Conservation (phyloP, 306 rosid species). For the Dalbergia cultrata region DNA sequence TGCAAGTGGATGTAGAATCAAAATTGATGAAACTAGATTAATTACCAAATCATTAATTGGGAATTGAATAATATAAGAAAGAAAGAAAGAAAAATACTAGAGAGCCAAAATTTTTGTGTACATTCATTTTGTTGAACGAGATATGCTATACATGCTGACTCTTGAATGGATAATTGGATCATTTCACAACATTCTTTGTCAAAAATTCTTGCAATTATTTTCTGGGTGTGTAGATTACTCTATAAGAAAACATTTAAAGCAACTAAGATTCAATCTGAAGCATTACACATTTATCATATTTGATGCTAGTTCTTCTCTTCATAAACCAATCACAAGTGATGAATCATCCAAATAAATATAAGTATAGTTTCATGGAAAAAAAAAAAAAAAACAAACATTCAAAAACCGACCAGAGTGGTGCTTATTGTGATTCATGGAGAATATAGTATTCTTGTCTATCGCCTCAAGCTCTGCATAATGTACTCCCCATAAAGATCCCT, state of each 20-base stretch:
- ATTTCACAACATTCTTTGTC: too few relatives aligned
- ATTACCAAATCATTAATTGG: slow-evolving; percentile 6
- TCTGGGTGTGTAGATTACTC: not conserved
- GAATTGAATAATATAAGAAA: not conserved
- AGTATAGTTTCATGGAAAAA: slow-evolving; percentile 20
- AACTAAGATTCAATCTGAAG: slow-evolving; percentile 28
- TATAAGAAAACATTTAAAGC: slow-evolving; percentile 3
- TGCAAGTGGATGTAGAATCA: slow-evolving; percentile 10
- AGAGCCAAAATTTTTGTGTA: too few relatives aligned
- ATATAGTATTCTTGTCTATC: slow-evolving; percentile 53
- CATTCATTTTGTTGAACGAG: too few relatives aligned
- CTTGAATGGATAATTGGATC: too few relatives aligned
- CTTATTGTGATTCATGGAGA: slow-evolving; percentile 49
- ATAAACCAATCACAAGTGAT: slow-evolving; percentile 3
- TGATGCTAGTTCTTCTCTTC: slow-evolving; percentile 27
- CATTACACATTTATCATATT: not conserved
- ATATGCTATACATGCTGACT: too few relatives aligned
- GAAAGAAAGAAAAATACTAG: not conserved
- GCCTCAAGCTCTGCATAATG: slow-evolving; percentile 82
- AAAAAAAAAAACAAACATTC: slow-evolving; percentile 34
- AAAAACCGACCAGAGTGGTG: slow-evolving; percentile 1
- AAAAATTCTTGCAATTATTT: too few relatives aligned
- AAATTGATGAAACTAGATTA: not conserved
- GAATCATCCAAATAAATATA: slow-evolving; percentile 36
- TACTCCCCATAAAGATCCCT: slow-evolving; percentile 98